Percentiles rank a stretch among this genome's conserved stretches.
Conservation (phyloP, 306 rosid genomes). For the Oxytropis ochrocephala region DNA sequence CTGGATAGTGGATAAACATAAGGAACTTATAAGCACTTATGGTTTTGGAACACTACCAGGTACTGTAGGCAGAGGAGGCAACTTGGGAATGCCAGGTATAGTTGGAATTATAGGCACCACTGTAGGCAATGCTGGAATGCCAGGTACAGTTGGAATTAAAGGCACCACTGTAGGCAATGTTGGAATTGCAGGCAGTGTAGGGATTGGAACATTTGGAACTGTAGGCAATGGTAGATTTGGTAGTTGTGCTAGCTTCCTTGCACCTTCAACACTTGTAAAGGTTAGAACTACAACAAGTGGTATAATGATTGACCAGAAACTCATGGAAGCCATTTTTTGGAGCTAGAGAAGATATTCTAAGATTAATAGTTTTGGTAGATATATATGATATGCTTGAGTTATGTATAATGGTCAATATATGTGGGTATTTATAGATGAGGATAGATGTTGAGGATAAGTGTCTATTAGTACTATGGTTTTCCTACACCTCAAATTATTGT, state of each 20-base stretch:
- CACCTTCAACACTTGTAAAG: constrained; percentile 23
- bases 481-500: neutral
- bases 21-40: neutral
- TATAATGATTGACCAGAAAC: constrained; percentile 17
- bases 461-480: neutral
- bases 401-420: neutral
- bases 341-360: constrained; percentile 1
- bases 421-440: constrained; percentile 30
- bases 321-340: constrained; percentile 29
- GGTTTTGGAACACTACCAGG: constrained; percentile 2
- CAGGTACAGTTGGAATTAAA: neutral
- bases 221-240: neutral
- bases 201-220: neutral
- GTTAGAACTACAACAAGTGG: constrained; percentile 25
- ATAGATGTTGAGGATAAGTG: neutral
- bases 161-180: too few species aligned
- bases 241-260: constrained; percentile 31
- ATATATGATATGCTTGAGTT: neutral
- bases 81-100: constrained; percentile 1
- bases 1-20: neutral
- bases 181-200: neutral
- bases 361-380: neutral
- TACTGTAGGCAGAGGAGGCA: neutral
- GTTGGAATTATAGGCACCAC: neutral
- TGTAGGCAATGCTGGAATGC: neutral